A percentile compares a stretch with the other conserved stretches of the same genome.
Conservation (phyloP, 305 asterid genomes). For the Fraxinus latifolia region DNA sequence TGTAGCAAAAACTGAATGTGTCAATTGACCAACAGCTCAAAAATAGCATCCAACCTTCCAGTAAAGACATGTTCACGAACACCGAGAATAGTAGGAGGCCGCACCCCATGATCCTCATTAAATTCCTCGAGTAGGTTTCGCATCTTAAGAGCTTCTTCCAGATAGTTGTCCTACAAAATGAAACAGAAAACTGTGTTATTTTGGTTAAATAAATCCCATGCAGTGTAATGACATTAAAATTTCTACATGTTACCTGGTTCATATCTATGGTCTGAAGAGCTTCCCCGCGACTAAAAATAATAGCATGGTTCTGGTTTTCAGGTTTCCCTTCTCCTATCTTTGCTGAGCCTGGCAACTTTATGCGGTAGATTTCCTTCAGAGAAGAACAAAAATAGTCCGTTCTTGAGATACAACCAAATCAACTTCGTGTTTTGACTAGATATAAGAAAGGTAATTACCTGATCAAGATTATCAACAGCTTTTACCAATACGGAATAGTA, state of each 20-base stretch:
- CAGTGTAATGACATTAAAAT: slow-evolving; percentile 11
- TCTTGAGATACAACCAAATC: slow-evolving; percentile 8
- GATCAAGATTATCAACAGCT: slow-evolving; percentile 99
- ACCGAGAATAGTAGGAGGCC: slow-evolving; percentile 94
- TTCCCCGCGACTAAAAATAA: slow-evolving; percentile 88
- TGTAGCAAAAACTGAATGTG: slow-evolving; percentile 18
- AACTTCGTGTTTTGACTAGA: neutral
- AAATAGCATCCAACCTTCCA: slow-evolving; percentile 62
- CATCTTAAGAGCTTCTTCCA: slow-evolving; percentile 99
- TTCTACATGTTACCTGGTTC: slow-evolving; percentile 73
- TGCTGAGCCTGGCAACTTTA: slow-evolving; percentile 92
- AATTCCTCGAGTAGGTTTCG: slow-evolving; percentile 97
- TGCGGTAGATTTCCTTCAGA: slow-evolving; percentile 92
- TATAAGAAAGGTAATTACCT: slow-evolving; percentile 44
- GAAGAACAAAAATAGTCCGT: slow-evolving; percentile 24
- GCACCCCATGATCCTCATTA: slow-evolving; percentile 95
- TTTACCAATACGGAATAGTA: slow-evolving; percentile 90
- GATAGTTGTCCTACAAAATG: slow-evolving; percentile 77
- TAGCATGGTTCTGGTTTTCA: slow-evolving; percentile 99
- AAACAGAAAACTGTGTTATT: slow-evolving; percentile 16
- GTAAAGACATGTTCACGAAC: slow-evolving; percentile 98
- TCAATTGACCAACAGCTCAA: slow-evolving; percentile 12
- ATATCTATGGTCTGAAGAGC: slow-evolving; percentile 99
- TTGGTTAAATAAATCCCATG: slow-evolving; percentile 7
- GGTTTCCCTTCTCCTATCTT: slow-evolving; percentile 99